Evolutionary conservation across 2,329 filamentous ascomycete species (phyloP).

Genomic region (Colletotrichum sp.): DNA sequence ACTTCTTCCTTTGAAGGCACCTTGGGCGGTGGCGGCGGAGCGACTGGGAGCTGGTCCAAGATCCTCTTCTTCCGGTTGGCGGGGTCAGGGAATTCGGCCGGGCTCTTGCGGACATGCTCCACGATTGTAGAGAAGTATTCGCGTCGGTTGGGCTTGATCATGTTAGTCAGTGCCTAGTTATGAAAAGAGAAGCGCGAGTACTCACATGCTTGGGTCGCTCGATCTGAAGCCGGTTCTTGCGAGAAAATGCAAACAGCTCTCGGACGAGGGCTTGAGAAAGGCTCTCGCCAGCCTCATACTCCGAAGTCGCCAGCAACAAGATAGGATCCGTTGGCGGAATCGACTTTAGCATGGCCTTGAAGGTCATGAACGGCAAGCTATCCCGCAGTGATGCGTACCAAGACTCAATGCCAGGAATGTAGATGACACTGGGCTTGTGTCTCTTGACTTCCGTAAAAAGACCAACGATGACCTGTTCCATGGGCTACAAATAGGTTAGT

Average conservation of each 20-base stretch:
- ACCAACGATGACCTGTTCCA: constrained; percentile 88
- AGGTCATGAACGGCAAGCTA: constrained; percentile 78
- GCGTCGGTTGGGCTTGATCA: constrained; percentile 61
- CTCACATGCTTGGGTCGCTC: constrained; percentile 67
- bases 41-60: constrained; percentile 77
- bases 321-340: constrained; percentile 92
- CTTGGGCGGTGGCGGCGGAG: constrained; percentile 72
- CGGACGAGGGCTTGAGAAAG: constrained; percentile 69
- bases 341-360: constrained; percentile 79
- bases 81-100: constrained; percentile 86
- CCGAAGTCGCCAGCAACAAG: constrained; percentile 84
- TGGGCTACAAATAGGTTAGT: constrained; percentile 50
- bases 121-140: constrained; percentile 82
- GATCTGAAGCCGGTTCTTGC: constrained; percentile 77
- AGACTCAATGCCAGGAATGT: constrained; percentile 85
- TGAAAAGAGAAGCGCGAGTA: neutral
- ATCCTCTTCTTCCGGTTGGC: constrained; percentile 85
- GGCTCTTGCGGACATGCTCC: constrained; percentile 78
- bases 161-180: constrained; percentile 28
- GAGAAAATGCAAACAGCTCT: constrained; percentile 86
- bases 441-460: constrained; percentile 91
- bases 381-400: constrained; percentile 75
- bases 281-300: constrained; percentile 61
- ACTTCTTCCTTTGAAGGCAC: constrained; percentile 78
- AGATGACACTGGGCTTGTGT: constrained; percentile 95